A percentile compares a stretch with the other conserved stretches of the same genome.
Evolutionary conservation across 768 basidiomycete species (phyloP).

Genomic region (Auriculariales sp.): DNA sequence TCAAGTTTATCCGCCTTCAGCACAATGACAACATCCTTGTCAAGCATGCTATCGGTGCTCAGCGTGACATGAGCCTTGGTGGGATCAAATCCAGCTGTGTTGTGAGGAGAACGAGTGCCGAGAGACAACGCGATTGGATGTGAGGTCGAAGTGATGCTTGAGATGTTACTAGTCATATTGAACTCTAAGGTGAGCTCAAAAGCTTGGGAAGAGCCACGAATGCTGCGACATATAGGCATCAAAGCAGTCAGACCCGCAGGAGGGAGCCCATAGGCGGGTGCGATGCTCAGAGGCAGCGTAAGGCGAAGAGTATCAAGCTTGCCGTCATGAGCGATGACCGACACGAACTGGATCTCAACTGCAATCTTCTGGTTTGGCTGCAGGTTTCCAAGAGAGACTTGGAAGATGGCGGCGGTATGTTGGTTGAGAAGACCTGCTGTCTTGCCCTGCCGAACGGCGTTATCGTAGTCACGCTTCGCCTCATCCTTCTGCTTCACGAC

Average conservation of each 20-base stretch:
- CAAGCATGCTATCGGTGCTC: slow-evolving; percentile 26
- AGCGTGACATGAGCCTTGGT: slow-evolving; percentile 2
- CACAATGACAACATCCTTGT: slow-evolving; percentile 34
- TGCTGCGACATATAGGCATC: background rate
- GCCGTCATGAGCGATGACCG: slow-evolving; percentile 9
- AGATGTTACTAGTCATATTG: slow-evolving; percentile 6
- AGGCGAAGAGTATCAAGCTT: slow-evolving; percentile 5
- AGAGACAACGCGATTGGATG: slow-evolving; percentile 5
- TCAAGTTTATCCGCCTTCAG: slow-evolving; percentile 36
- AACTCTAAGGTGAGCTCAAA: slow-evolving; percentile 7
- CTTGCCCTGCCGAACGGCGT: slow-evolving; percentile 25
- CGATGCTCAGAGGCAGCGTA: slow-evolving; percentile 7
- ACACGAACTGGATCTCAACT: slow-evolving; percentile 8
- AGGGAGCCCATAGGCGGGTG: slow-evolving; percentile 5
- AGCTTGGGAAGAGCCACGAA: background rate
- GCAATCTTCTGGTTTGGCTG: background rate
- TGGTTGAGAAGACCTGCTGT: slow-evolving; percentile 31
- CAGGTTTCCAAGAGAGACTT: background rate
- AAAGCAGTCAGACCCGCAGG: background rate
- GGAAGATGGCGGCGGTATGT: background rate
- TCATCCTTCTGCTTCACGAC: slow-evolving; percentile 32
- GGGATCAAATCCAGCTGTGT: slow-evolving; percentile 16
- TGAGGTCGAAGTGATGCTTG: slow-evolving; percentile 9
- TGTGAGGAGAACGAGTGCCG: slow-evolving; percentile 25
- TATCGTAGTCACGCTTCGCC: slow-evolving; percentile 26